Percentiles rank a stretch among this genome's conserved stretches.
Evolutionary conservation across 2,329 filamentous ascomycete species (phyloP).

Genomic region (Claviceps sp.): DNA sequence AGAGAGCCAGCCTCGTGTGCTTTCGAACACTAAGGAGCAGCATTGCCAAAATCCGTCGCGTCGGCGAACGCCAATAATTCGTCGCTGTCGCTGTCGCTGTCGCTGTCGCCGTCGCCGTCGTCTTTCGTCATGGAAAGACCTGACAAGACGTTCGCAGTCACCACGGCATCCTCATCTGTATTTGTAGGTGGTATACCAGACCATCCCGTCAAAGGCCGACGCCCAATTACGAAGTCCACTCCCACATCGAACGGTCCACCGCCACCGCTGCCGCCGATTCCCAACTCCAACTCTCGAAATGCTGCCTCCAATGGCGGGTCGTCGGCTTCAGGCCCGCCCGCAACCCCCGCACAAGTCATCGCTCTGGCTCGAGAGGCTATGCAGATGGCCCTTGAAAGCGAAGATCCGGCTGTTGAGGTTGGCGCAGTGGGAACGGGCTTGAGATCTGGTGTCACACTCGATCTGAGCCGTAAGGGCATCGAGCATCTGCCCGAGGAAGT

Average conservation of each 20-base stretch:
- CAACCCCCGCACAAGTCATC: slow-evolving; percentile 47
- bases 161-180: slow-evolving; percentile 12
- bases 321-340: slow-evolving; percentile 37
- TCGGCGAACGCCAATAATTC: slow-evolving; percentile 3
- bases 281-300: slow-evolving; percentile 34
- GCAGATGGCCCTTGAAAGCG: slow-evolving; percentile 51
- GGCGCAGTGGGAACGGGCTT: slow-evolving; percentile 45
- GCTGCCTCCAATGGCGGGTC: slow-evolving; percentile 33
- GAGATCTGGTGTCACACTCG: slow-evolving; percentile 62
- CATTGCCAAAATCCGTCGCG: slow-evolving; percentile 3
- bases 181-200: slow-evolving; percentile 26
- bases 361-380: slow-evolving; percentile 53
- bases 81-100: slow-evolving; percentile 5
- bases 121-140: slow-evolving; percentile 21
- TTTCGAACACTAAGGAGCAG: slow-evolving; percentile 7
- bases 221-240: slow-evolving; percentile 24
- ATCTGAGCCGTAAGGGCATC: slow-evolving; percentile 64
- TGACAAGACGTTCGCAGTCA: slow-evolving; percentile 17
- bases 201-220: slow-evolving; percentile 24
- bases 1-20: slow-evolving; percentile 11
- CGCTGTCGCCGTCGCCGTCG: slow-evolving; percentile 8
- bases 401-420: slow-evolving; percentile 48
- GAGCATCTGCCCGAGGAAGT: slow-evolving; percentile 59
- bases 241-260: slow-evolving; percentile 26
- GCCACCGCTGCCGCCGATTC: slow-evolving; percentile 26